Evolutionary conservation across 495 filamentous ascomycete species (phyloP).

Genomic region (Penicillium nucicola): DNA sequence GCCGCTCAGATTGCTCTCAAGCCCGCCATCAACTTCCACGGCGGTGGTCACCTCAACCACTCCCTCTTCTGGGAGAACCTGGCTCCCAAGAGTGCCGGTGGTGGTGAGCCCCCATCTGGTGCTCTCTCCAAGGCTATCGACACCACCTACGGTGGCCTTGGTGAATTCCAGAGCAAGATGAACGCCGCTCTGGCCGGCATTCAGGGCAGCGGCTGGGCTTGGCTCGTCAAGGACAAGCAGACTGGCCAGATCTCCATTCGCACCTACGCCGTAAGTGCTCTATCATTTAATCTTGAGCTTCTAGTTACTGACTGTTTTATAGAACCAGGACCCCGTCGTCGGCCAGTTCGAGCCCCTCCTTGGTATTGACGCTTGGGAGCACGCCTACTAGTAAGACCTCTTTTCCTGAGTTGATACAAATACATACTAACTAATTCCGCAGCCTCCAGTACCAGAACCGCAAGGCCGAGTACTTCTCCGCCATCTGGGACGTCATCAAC

Average conservation of each 20-base stretch:
- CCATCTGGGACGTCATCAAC: conserved; percentile 97
- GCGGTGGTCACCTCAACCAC: conserved; percentile 92
- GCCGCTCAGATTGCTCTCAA: conserved; percentile 74
- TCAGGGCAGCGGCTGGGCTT: conserved; percentile 94
- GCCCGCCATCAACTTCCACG: conserved; percentile 93
- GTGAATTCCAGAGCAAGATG: conserved; percentile 73
- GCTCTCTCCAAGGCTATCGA: conserved; percentile 69
- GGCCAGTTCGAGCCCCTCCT: conserved; percentile 82
- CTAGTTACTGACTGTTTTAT: conserved; percentile 10
- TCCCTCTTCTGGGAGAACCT: conserved; percentile 92
- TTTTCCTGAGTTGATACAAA: not conserved
- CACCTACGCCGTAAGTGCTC: conserved; percentile 62
- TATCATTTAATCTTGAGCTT: not conserved
- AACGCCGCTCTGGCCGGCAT: conserved; percentile 77
- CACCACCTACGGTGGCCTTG: conserved; percentile 69
- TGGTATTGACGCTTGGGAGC: conserved; percentile 98
- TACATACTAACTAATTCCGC: conserved; percentile 42
- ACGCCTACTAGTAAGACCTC: conserved; percentile 64
- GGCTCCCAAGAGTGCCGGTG: conserved; percentile 64
- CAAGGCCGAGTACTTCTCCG: conserved; percentile 96
- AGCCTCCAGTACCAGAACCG: conserved; percentile 97
- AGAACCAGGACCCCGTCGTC: conserved; percentile 92
- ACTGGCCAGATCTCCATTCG: conserved; percentile 70
- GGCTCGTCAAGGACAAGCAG: conserved; percentile 84
- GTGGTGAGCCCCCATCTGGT: conserved; percentile 73